phyloP scores from a whole-genome alignment of 495 filamentous ascomycete species.

The Cryomyces minteri region DNA sequence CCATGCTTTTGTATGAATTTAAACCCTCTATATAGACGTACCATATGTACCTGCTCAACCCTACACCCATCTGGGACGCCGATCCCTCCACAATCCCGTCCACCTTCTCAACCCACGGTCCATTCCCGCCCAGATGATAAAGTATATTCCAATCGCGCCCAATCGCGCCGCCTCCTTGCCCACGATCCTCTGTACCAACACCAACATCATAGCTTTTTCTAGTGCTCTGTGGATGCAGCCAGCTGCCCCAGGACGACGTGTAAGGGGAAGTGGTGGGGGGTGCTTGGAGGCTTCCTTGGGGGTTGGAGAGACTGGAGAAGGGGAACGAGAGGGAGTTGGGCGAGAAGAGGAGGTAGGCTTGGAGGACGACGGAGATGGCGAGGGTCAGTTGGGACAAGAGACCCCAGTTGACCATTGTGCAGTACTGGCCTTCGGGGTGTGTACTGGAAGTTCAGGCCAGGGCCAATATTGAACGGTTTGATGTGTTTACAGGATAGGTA shows the following conservation, averaged over 20 bases:
- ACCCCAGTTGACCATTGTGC: no score
- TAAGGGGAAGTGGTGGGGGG: neutral
- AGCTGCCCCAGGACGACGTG: neutral
- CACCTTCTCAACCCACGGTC: constrained; percentile 38
- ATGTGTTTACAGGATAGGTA: no score
- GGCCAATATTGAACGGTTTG: no score
- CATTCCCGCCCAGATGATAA: constrained; percentile 38
- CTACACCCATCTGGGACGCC: constrained; percentile 27
- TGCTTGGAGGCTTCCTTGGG: no score
- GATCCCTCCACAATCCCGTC: constrained; percentile 23
- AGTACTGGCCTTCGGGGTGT: no score
- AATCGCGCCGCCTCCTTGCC: neutral
- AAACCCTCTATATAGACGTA: constrained; percentile 8
- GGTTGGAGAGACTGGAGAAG: no score
- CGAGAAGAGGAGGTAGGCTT: no score
- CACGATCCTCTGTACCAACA: neutral
- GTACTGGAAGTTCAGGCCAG: no score
- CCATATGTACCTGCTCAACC: constrained; percentile 41
- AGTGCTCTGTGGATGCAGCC: neutral
- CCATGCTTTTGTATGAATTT: no score
- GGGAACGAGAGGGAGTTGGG: no score
- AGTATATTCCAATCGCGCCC: constrained; percentile 29
- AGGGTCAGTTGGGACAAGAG: no score
- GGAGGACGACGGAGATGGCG: no score
- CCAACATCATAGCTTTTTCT: neutral